These are phyloP conservation scores for Craterostigma plantagineum DNA, from an alignment of 257 asterid species.

Conservation along the genomic window DNA sequence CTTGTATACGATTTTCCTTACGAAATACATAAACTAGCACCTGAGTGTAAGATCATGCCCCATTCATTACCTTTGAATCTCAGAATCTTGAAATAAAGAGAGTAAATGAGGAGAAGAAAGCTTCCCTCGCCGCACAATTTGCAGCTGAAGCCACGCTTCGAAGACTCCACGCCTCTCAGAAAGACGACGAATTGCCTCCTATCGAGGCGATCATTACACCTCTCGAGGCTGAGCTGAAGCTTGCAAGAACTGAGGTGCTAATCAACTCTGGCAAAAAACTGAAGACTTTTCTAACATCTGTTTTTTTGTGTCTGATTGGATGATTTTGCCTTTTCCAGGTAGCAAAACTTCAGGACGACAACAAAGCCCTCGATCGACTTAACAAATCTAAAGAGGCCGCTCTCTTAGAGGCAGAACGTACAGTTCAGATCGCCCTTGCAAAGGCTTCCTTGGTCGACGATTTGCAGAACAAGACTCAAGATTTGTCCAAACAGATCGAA, in stretches of 20 bases:
- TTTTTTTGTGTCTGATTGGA: not conserved
- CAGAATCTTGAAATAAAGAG: slow-evolving; percentile 51
- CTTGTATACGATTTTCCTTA: not conserved
- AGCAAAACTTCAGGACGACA: slow-evolving; percentile 48
- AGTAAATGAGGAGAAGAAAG: slow-evolving; percentile 46
- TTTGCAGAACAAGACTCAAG: slow-evolving; percentile 48
- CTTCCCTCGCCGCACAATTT: slow-evolving; percentile 47
- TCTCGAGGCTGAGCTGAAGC: slow-evolving; percentile 54
- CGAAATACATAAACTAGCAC: too few species aligned
- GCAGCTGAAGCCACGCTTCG: slow-evolving; percentile 69
- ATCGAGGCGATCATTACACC: slow-evolving; percentile 59
- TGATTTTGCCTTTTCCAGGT: slow-evolving; percentile 12
- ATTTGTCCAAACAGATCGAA: slow-evolving; percentile 40
- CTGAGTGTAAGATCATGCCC: not conserved
- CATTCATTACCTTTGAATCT: slow-evolving; percentile 6
- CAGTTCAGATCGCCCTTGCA: slow-evolving; percentile 49
- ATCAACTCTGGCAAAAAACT: not conserved
- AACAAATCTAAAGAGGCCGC: slow-evolving; percentile 61
- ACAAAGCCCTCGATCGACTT: slow-evolving; percentile 52
- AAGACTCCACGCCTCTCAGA: slow-evolving; percentile 54
- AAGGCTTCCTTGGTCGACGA: slow-evolving; percentile 59
- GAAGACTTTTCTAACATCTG: not conserved
- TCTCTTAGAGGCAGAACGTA: slow-evolving; percentile 44
- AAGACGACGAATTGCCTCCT: slow-evolving; percentile 63
- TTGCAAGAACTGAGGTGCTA: slow-evolving; percentile 40